Percentiles rank a stretch among this genome's conserved stretches.
Conservation (phyloP, 345 rosid species). For the Gossypium stocksii region DNA sequence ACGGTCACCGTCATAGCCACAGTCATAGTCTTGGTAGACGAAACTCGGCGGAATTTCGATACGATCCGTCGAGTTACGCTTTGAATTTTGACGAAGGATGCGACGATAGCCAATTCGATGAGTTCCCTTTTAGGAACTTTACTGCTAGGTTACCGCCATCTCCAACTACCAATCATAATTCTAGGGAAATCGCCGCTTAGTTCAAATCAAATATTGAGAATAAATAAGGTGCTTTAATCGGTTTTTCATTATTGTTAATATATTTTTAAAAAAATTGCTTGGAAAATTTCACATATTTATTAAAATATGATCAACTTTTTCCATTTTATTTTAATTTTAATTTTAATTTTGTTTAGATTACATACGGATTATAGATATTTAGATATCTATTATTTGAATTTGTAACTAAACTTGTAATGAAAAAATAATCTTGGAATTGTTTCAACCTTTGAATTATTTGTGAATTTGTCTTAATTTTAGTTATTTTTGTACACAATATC, state of each 20-base stretch:
- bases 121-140: constrained; percentile 19
- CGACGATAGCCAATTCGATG: not conserved
- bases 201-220: not conserved
- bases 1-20: not conserved
- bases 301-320: too few relatives aligned
- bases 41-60: constrained; percentile 31
- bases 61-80: constrained; percentile 44
- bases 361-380: too few relatives aligned
- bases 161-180: constrained; percentile 4
- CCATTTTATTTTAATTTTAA: too few relatives aligned
- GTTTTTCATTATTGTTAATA: not conserved
- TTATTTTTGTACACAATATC: too few relatives aligned
- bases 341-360: too few relatives aligned
- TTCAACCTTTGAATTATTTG: too few relatives aligned
- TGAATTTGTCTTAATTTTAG: too few relatives aligned
- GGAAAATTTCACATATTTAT: not conserved
- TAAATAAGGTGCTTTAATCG: not conserved
- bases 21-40: constrained; percentile 15
- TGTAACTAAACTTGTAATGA: too few relatives aligned
- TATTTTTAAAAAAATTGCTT: not conserved
- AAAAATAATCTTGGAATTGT: too few relatives aligned
- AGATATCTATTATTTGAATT: too few relatives aligned
- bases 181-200: constrained; percentile 5
- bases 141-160: constrained; percentile 34
- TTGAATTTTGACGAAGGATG: constrained; percentile 45